Base-by-base conservation (phyloP, 2,329 filamentous ascomycete species). In the Fusarium vanettenii region DNA sequence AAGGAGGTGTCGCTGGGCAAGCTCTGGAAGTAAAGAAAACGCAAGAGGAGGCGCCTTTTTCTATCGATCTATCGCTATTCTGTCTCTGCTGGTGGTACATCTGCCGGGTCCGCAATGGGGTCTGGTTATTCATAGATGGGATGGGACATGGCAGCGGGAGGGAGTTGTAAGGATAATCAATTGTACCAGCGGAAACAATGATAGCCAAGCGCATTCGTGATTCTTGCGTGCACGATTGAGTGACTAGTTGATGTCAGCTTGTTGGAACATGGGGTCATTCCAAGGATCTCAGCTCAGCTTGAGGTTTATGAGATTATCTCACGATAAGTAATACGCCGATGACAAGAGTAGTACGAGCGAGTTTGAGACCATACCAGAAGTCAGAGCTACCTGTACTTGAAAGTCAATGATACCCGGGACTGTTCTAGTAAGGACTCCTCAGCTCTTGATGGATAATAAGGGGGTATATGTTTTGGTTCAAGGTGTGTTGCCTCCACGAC, bases 1-100 rank as follows among this genome's bases (percentile, higher is more conserved):
- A 98, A 98, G 90, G 95, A 98, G 84, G 94, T 95, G 79, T 95
- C 93, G 81, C 88, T 97, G 80, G 93, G 93, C 82, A 97, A 97
- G 87, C 87, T 97, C 80, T 97, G 86, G 86, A 86, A 86, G 80
- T 86, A 81, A 76, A 71, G 64, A 72, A 64, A 71, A 77, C 48
- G 64, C 60, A 60, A 59, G 60, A 77, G 64, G 64, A 70, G 69
- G 63, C 60, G 31, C 35, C 69, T 67, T 65, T 37, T 64, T 66
- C 74, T 66, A 69, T 77, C 70, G 66, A 70, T 71, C 64, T 65
- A 60, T 73, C 60, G 75, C 74, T 37, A 69, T 76, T 70, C 69
- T 66, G 69, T 77, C 74, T 70, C 75, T 74, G 69, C 71, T 72
- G 73, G 70, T 65, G 73, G 73, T 76, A 71, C 64, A 62, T 60